These are phyloP conservation scores for Paramecium caudatum DNA, from an alignment of 73 alveolate species.

Conservation along the genomic window DNA sequence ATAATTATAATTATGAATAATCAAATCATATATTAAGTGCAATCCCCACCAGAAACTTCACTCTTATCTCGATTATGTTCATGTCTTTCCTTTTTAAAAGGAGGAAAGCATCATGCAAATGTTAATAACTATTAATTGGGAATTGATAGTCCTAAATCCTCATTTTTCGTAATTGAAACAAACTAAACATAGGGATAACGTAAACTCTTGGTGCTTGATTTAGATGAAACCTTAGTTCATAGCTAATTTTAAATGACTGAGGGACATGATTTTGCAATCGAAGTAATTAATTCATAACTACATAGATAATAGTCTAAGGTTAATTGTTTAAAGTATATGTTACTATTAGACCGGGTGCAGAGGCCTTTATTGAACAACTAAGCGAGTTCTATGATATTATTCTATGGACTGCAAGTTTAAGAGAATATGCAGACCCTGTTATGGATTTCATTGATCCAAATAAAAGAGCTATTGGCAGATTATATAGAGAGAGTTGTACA, in stretches of 20 bases:
- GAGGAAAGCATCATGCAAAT: too few species aligned
- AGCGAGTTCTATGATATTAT: slow-evolving; percentile 78
- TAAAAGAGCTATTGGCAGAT: slow-evolving; percentile 54
- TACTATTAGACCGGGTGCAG: slow-evolving; percentile 87
- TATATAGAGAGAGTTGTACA: slow-evolving; percentile 80
- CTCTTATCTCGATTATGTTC: too few species aligned
- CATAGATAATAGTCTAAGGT: slow-evolving; percentile 62
- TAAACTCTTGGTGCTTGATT: slow-evolving; percentile 81
- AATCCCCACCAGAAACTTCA: too few species aligned
- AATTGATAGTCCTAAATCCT: slow-evolving; percentile 62
- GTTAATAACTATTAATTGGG: slow-evolving; percentile 33
- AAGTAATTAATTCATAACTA: neutral
- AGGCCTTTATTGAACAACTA: slow-evolving; percentile 82
- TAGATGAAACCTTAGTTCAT: slow-evolving; percentile 84
- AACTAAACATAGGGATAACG: slow-evolving; percentile 46
- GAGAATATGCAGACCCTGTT: slow-evolving; percentile 84
- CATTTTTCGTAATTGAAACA: neutral
- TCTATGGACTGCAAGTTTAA: slow-evolving; percentile 80
- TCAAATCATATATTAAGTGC: too few species aligned
- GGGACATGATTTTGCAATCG: slow-evolving; percentile 70
- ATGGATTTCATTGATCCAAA: slow-evolving; percentile 79
- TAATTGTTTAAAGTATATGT: slow-evolving; percentile 80
- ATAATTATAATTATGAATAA: too few species aligned
- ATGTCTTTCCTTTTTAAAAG: too few species aligned
- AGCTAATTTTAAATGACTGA: slow-evolving; percentile 73